Evolutionary conservation across 2,329 filamentous ascomycete genomes (phyloP).

Genomic region (Sclerotinia minor): DNA sequence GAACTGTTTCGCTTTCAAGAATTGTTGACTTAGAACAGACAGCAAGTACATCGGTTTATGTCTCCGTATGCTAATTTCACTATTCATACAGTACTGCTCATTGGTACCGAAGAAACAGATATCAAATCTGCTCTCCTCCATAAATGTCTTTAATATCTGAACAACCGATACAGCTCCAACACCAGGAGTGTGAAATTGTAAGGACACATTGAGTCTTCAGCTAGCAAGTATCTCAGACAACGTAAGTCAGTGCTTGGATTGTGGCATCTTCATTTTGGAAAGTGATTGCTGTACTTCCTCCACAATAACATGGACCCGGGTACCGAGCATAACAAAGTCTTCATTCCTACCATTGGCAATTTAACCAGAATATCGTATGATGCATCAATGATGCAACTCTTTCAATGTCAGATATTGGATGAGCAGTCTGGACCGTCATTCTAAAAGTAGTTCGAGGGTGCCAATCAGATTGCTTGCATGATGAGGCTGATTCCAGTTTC

Average conservation of each 20-base stretch:
- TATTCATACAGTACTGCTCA: background rate
- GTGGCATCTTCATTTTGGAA: background rate
- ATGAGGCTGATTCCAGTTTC: slow-evolving; percentile 1
- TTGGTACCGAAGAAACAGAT: no score
- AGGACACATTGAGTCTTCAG: background rate
- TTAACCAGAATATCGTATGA: background rate
- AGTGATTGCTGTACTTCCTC: background rate
- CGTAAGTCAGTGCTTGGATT: background rate
- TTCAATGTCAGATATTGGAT: background rate
- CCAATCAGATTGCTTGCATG: background rate
- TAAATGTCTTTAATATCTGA: background rate
- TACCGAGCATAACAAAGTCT: background rate
- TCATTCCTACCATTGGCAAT: background rate
- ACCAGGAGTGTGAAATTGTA: background rate
- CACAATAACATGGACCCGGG: background rate
- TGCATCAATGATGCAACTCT: background rate
- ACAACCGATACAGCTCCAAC: background rate
- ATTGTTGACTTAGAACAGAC: background rate
- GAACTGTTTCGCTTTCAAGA: background rate
- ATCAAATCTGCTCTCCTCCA: background rate
- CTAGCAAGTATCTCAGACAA: background rate
- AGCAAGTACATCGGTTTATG: background rate
- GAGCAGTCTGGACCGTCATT: background rate
- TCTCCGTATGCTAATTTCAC: background rate
- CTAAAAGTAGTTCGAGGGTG: background rate